Evolutionary conservation across 169 alveolate species (phyloP), one percentile per base, ranked within the genome.

Genomic region (Cryptosporidium ubiquitum): DNA sequence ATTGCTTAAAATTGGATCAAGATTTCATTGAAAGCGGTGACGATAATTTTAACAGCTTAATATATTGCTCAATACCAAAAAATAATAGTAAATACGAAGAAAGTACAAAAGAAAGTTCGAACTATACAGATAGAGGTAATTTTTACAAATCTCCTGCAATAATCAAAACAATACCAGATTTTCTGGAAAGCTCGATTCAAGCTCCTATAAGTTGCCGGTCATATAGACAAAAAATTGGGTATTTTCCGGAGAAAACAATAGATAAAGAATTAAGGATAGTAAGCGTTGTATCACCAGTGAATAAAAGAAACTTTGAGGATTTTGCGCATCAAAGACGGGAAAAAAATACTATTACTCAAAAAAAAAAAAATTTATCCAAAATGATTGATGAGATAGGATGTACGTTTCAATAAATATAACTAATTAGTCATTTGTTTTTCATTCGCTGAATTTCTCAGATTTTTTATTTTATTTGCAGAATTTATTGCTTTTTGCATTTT

Each of bases 141-240:
- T n/a, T 26, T 9, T 55, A 55, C 49, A 64, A 64, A 35, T 14
- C 7, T 23, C 70, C 89, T 58, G 89, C 89, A 64, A 60, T 39
- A 2, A 64, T 79, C 5, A 33, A 49, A 18, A 31, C 79, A 40
- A 29, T 79, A 16, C 89, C 89, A 35, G 89, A 79, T 20, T 79
- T 79, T 23, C 39, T 79, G 29, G 89, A 79, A 20, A 79, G 68
- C 29, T 40, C 29, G 14, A 47, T 66, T 10, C 29, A 79, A 31
- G 23, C 33, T 9, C 86, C 86, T 20, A 35, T 74, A 51, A 74
- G 70, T n/a, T 51, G 57, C 57, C 86, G 33, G 31, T 20, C 35
- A 1, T 52, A 51, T 39, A 37, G 70, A 55, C 16, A 39, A 61
- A 58, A 74, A 20, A 57, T n/a, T 35, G 60, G 55, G 14, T 74